Conservation (phyloP, 306 rosid species). For the Leucaena leucocephala region DNA sequence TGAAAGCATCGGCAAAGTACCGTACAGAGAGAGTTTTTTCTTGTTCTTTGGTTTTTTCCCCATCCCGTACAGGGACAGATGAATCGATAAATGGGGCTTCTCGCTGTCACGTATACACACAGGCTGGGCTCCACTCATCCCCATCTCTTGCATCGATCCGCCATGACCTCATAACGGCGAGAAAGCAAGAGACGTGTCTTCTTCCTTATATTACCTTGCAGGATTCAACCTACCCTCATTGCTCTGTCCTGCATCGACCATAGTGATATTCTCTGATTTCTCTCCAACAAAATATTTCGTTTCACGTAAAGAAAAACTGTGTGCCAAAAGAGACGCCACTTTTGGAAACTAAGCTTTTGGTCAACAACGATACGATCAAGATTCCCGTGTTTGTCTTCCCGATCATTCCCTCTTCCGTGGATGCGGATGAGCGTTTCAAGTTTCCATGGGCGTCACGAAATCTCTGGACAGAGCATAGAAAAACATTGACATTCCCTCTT, state of each 20-base stretch:
- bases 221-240: not conserved
- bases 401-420: not conserved
- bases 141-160: slow-evolving; percentile 22
- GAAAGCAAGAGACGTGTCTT: not conserved
- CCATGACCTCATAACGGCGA: not conserved
- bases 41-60: not conserved
- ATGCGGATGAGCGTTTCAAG: not conserved
- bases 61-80: not conserved
- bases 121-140: slow-evolving; percentile 32
- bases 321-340: slow-evolving; percentile 4
- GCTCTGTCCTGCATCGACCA: not conserved
- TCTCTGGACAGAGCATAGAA: not conserved
- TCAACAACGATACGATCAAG: slow-evolving; percentile 29
- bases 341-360: not conserved
- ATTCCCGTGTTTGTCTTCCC: slow-evolving; percentile 14
- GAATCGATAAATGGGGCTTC: not conserved
- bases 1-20: not conserved
- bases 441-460: not conserved
- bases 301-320: slow-evolving; percentile 19
- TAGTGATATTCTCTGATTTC: not conserved
- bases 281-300: not conserved
- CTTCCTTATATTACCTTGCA: not conserved
- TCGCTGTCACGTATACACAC: not conserved
- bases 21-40: not conserved
- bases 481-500: slow-evolving; percentile 31